Percentiles rank a stretch among this genome's conserved stretches.
phyloP scores from a whole-genome alignment of 495 filamentous ascomycete species.

The Peziza echinospora region DNA sequence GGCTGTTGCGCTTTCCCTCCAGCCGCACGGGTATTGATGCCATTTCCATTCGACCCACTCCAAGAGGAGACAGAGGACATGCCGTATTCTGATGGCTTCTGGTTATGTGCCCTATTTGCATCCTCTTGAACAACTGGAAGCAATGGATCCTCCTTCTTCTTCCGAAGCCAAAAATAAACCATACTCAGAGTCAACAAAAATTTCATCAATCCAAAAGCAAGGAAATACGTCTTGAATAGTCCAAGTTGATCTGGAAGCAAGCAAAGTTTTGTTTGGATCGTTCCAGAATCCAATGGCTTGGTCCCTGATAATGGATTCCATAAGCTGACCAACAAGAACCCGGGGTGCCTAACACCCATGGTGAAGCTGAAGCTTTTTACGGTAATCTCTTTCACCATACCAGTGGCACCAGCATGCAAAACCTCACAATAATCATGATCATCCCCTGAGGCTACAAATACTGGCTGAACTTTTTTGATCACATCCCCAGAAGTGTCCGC shows the following conservation, averaged over 20 bases:
- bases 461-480: conserved; percentile 47
- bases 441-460: conserved; percentile 77
- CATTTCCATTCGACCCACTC: background rate
- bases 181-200: conserved; percentile 20
- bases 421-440: conserved; percentile 98
- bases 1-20: conserved; percentile 7
- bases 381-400: conserved; percentile 63
- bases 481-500: conserved; percentile 49
- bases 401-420: conserved; percentile 41
- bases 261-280: conserved; percentile 74
- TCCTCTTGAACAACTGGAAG: conserved; percentile 8
- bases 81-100: background rate
- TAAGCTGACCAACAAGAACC: conserved; percentile 68
- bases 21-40: background rate
- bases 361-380: conserved; percentile 87
- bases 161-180: conserved; percentile 20
- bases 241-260: conserved; percentile 69
- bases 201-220: conserved; percentile 33
- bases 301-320: conserved; percentile 62
- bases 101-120: conserved; percentile 4
- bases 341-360: conserved; percentile 84
- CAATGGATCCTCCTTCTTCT: conserved; percentile 6
- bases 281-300: conserved; percentile 20
- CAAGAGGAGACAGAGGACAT: background rate
- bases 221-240: conserved; percentile 58